These are phyloP conservation scores for Irineochytrium annulatum DNA, from an alignment of 192 early-diverging fungal genomes.

Conservation along the genomic window DNA sequence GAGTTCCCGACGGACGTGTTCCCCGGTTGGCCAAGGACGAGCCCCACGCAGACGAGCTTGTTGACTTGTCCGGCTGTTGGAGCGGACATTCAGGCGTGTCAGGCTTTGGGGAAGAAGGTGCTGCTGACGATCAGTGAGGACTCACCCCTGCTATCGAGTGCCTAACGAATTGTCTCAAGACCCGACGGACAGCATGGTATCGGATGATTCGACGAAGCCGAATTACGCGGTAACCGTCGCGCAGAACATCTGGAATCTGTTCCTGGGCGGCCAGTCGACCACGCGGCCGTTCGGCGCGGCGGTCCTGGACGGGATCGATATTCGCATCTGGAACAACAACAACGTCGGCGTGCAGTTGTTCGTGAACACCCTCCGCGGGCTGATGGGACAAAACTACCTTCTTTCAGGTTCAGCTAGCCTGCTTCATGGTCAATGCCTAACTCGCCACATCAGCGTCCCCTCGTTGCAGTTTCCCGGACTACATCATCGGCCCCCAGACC, in stretches of 20 bases:
- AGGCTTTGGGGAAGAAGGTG: slow-evolving; percentile 67
- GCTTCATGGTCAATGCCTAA: not conserved
- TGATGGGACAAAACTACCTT: slow-evolving; percentile 16
- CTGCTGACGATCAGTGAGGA: slow-evolving; percentile 69
- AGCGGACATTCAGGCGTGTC: slow-evolving; percentile 65
- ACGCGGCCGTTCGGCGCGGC: slow-evolving; percentile 66
- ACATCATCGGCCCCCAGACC: slow-evolving; percentile 1
- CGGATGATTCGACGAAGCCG: slow-evolving; percentile 48
- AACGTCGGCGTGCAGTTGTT: slow-evolving; percentile 13
- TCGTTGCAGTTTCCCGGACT: slow-evolving; percentile 28
- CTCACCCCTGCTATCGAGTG: not conserved
- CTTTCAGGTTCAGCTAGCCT: not conserved
- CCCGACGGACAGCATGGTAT: slow-evolving; percentile 41
- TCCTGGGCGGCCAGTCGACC: slow-evolving; percentile 58
- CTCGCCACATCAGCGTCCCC: slow-evolving; percentile 10
- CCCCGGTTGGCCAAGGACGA: slow-evolving; percentile 31
- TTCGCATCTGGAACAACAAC: slow-evolving; percentile 38
- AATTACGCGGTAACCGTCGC: slow-evolving; percentile 48
- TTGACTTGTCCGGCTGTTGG: slow-evolving; percentile 68
- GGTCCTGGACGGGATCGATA: slow-evolving; percentile 60
- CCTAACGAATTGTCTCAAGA: slow-evolving; percentile 1
- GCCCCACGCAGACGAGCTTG: slow-evolving; percentile 54
- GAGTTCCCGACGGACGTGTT: slow-evolving; percentile 26
- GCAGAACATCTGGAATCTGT: slow-evolving; percentile 69
- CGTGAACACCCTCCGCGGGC: not conserved